Base-by-base conservation (phyloP, 257 asterid genomes). In the Solanum medicagineum region DNA sequence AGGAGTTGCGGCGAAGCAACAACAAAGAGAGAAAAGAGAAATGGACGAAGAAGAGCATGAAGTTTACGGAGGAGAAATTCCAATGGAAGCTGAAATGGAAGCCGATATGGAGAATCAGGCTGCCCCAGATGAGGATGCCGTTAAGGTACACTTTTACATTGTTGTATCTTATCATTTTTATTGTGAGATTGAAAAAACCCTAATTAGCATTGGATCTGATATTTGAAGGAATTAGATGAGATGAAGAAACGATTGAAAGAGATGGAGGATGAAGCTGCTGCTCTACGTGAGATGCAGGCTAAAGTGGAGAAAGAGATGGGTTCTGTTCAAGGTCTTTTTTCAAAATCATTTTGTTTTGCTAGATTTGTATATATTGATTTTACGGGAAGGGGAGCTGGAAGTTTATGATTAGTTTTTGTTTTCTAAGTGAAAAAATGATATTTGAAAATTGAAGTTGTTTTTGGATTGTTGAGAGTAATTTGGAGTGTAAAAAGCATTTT, bases 31-130 rank as follows among this genome's bases (percentile, higher is more conserved):
- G 3, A 19, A 53, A 22, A 20, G 42, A 47, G 56, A 65, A 10
- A 89, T 88, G 92, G 92, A 90, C 5, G 92, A 90, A 88, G 92
- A 90, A 75, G 92, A 90, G 88, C 92, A 90, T 44, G 92, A 90
- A 89, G 92, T 90, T 15, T 90, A 90, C 88, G 92, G 92, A 6
- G 92, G 90, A 7, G 92, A 90, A 54, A 88, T 88, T 80, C 91
- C 92, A 44, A 91, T 88, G 87, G 92, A 88, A 65, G 90, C 86
- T 10, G 92, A 90, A 42, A 86, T 88, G 91, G 92, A 90, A 86
- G 89, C 88, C 16, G 89, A 88, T 45, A 24, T 84, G 73, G 90
- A 88, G 5, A 87, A 80, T 65, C 20, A 87, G 15, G 49, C 85
- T 82, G 88, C 86, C 56, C 86, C 89, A 68, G 91, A 90, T n/a